These are phyloP conservation scores for Fusarium pseudograminearum DNA, from an alignment of 2,329 filamentous ascomycete species.

Conservation along the genomic window DNA sequence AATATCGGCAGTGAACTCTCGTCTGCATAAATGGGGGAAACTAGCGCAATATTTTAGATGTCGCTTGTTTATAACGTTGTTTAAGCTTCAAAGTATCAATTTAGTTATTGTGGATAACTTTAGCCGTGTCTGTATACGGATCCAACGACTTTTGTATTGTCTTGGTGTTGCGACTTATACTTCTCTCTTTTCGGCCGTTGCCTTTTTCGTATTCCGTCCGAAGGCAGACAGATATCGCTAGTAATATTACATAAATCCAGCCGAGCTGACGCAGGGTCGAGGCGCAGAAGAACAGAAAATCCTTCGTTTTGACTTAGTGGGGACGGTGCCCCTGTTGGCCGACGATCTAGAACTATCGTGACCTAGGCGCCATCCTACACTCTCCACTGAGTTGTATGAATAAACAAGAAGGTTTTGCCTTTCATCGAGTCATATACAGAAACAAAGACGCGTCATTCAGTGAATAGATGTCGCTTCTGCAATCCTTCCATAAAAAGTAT, in stretches of 20 bases:
- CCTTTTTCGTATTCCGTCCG: neutral
- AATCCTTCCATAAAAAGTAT: neutral
- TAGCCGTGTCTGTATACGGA: neutral
- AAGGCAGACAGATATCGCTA: neutral
- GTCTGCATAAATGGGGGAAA: accelerated
- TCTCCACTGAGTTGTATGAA: neutral
- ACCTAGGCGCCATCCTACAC: too few relatives aligned
- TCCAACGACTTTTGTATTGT: neutral
- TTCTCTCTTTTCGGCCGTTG: neutral
- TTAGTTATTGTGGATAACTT: neutral
- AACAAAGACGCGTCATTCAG: neutral
- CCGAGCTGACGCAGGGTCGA: neutral
- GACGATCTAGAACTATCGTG: neutral
- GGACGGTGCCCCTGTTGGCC: neutral
- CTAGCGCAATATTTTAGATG: accelerated
- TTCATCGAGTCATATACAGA: accelerated
- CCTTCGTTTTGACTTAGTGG: neutral
- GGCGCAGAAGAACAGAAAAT: neutral
- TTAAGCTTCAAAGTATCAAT: neutral
- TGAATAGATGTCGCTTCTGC: neutral
- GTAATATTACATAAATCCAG: neutral
- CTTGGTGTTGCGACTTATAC: neutral
- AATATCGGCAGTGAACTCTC: too few relatives aligned
- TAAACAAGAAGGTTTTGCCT: neutral
- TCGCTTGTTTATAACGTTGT: neutral